These are phyloP conservation scores for Chlorella sp. DNA, from an alignment of 139 green algal species.

Conservation along the genomic window DNA sequence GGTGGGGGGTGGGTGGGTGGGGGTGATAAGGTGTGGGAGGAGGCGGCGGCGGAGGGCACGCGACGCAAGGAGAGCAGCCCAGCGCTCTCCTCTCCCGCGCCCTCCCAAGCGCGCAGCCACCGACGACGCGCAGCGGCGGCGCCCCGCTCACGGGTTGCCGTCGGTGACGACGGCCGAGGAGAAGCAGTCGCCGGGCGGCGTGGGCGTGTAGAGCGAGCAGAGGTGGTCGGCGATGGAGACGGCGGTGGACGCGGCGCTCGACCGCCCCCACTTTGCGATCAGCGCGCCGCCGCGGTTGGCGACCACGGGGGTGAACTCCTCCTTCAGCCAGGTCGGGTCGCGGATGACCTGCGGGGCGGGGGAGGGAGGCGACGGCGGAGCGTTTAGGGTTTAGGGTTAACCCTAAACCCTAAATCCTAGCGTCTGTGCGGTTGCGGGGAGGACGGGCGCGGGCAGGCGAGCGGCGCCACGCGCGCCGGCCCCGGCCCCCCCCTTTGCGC, in stretches of 20 bases:
- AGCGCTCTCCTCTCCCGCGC: background rate
- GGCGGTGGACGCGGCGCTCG: slow-evolving; percentile 86
- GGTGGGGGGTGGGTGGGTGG: background rate
- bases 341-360: slow-evolving; percentile 80
- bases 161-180: slow-evolving; percentile 76
- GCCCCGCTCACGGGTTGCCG: slow-evolving; percentile 70
- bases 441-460: too few relatives aligned
- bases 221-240: slow-evolving; percentile 91
- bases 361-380: too few relatives aligned
- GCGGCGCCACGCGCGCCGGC: too few relatives aligned
- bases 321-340: slow-evolving; percentile 69
- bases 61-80: background rate
- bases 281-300: slow-evolving; percentile 84
- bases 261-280: slow-evolving; percentile 95
- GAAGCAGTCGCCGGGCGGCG: slow-evolving; percentile 89
- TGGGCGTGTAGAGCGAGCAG: slow-evolving; percentile 78
- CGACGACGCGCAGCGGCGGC: background rate
- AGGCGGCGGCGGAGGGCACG: background rate
- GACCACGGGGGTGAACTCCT: slow-evolving; percentile 90
- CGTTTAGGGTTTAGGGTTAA: too few relatives aligned
- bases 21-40: background rate
- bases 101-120: background rate
- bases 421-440: too few relatives aligned
- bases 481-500: too few relatives aligned
- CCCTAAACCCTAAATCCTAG: too few relatives aligned